Base-by-base conservation (phyloP, 805 yeast species). In the Metschnikowia baotianmanensis region DNA sequence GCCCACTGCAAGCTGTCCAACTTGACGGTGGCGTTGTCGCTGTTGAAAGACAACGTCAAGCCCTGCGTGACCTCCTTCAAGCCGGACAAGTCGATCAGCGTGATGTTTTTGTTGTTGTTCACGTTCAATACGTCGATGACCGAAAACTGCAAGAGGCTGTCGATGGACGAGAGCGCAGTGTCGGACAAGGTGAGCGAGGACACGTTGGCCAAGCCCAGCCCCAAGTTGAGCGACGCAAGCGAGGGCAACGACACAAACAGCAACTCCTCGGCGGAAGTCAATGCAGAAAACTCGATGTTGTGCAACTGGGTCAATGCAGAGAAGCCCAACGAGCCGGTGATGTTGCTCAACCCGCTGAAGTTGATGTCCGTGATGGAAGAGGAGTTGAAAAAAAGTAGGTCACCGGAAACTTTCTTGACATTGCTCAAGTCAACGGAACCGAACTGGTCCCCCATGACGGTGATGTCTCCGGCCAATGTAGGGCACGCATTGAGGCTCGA, bases 91-190 rank as follows among this genome's bases (percentile, higher is more conserved):
- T 66, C 67, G 36, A 69, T 58, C 25, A 44, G 27, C 17, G 71
- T 48, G 51, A 69, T 59, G 55, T 69, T 69, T 50, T 69, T 69
- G 63, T 69, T 69, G 54, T 69, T 69, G 59, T 69, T 66, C 45
- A 69, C 55, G 53, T 68, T 55, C 56, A 69, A 61, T 32, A 56
- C 51, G 31, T 58, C 63, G 38, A 68, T 58, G 38, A 62, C 50
- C 40, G 51, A 48, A 52, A 65, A 56, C 44, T 55, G 55, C 53
- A 61, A 47, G 36, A 51, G 47, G 34, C 64, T 63, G 48, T 58
- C 58, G 45, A 69, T 56, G 33, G 63, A 50, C 45, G 60, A 52
- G 42, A 69, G 58, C 17, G 74, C 72, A 30, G 74, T 69, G 53
- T 69, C 74, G 36, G 70, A 63, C 42, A 69, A 50, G 28, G 62